phyloP scores from a whole-genome alignment of 306 rosid genomes.

The Fragaria iinumae region DNA sequence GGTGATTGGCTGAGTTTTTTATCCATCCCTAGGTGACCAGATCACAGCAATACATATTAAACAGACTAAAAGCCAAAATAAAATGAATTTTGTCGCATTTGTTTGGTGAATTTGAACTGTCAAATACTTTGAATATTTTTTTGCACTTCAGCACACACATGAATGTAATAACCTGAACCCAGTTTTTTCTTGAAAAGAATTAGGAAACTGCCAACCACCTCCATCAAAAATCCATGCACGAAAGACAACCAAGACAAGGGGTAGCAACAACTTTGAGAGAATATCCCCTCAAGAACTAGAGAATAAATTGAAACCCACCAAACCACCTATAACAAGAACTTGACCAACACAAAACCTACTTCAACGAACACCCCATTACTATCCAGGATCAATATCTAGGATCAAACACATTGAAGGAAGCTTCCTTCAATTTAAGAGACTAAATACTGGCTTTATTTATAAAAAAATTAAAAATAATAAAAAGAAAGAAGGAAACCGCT shows the following conservation, averaged over 20 bases:
- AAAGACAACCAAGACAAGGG: background rate
- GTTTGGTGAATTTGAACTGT: background rate
- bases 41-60: background rate
- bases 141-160: background rate
- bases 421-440: background rate
- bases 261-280: background rate
- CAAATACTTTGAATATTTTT: background rate
- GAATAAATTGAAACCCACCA: background rate
- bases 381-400: background rate
- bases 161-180: background rate
- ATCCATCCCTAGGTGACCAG: background rate
- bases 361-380: background rate
- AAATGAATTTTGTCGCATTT: background rate
- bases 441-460: no score
- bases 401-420: background rate
- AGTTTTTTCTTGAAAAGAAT: background rate
- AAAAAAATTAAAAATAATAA: no score
- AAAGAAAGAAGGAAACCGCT: no score
- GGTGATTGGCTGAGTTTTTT: background rate
- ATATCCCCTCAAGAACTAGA: background rate
- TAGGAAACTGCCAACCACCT: background rate
- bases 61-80: background rate
- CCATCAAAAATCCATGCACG: background rate
- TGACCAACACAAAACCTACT: background rate
- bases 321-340: background rate